Conservation (phyloP, 2,329 filamentous ascomycete species). For the Trichoderma arundinaceum region DNA sequence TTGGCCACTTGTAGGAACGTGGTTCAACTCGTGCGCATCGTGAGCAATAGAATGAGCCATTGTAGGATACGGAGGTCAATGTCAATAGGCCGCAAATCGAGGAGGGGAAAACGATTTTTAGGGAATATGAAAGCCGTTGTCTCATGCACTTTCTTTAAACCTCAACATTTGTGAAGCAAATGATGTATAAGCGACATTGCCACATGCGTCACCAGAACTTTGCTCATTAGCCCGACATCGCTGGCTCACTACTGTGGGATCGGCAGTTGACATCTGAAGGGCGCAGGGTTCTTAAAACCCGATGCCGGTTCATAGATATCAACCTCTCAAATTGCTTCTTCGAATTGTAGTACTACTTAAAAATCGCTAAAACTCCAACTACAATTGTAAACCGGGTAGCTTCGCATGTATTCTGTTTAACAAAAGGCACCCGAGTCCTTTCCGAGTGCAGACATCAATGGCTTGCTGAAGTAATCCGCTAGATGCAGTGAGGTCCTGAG, state of each 20-base stretch:
- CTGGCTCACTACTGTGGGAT: background rate
- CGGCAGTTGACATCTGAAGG: background rate
- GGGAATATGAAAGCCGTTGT: background rate
- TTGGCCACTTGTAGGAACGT: background rate
- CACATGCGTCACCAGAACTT: conserved; percentile 12
- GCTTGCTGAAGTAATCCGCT: background rate
- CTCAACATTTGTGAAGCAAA: background rate
- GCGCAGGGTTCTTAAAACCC: background rate
- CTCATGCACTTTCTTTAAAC: background rate
- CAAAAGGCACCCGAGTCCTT: background rate
- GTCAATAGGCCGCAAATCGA: background rate
- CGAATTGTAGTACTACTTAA: background rate
- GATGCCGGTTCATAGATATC: background rate
- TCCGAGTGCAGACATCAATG: too few species aligned
- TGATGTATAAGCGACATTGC: conserved; percentile 1
- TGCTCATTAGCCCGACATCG: conserved; percentile 15
- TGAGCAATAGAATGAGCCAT: background rate
- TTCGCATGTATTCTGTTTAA: too few species aligned
- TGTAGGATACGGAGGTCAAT: background rate
- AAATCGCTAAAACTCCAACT: background rate
- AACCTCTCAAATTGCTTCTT: too few species aligned
- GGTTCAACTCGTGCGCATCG: background rate
- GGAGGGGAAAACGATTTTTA: too few species aligned
- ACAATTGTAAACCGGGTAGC: too few species aligned
- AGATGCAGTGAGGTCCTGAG: background rate